These are phyloP conservation scores for Sonneratia alba DNA, from an alignment of 345 rosid genomes.

Conservation along the genomic window DNA sequence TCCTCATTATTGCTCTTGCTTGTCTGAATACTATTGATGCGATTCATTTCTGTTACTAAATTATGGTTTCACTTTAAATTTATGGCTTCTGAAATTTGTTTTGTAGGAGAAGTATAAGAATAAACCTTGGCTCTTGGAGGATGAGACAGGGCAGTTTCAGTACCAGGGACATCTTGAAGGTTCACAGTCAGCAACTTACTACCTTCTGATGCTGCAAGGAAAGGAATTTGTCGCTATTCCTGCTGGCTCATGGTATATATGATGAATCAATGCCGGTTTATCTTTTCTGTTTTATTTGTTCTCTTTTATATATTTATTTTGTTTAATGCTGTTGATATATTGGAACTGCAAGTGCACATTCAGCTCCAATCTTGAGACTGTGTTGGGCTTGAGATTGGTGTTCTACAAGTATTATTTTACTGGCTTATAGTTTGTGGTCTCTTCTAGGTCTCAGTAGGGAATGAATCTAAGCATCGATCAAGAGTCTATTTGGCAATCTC, in stretches of 20 bases:
- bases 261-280: neutral
- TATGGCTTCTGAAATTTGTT: neutral
- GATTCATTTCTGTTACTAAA: neutral
- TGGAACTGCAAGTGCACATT: neutral
- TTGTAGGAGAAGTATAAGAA: conserved; percentile 82
- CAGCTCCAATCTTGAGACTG: neutral
- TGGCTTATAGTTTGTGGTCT: neutral
- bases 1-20: neutral
- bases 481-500: neutral
- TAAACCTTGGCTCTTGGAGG: conserved; percentile 93
- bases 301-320: neutral
- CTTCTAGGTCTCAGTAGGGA: neutral
- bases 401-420: neutral
- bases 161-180: conserved; percentile 95
- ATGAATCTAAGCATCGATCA: neutral
- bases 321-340: neutral
- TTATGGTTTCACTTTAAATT: neutral
- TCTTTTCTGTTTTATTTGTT: neutral
- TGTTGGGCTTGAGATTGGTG: neutral
- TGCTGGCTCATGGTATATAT: conserved; percentile 82
- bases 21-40: neutral
- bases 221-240: conserved; percentile 87
- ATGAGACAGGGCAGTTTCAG: conserved; percentile 92
- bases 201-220: conserved; percentile 73
- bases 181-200: conserved; percentile 88